A percentile compares a stretch with the other conserved stretches of the same genome.
phyloP scores from a whole-genome alignment of 2,329 filamentous ascomycete species.

The Clonostachys rhizophaga region DNA sequence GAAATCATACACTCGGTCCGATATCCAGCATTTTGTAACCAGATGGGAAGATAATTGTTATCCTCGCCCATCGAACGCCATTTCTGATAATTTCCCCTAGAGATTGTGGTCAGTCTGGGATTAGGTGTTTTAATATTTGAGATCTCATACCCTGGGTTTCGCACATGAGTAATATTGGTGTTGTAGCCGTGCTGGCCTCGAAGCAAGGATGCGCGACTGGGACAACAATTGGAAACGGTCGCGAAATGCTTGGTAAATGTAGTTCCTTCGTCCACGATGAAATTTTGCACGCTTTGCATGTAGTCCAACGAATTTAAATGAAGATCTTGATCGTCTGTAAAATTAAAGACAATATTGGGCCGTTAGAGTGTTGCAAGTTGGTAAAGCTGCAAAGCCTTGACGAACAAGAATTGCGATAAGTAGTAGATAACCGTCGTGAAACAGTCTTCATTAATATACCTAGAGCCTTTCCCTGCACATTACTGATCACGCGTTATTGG shows the following conservation, averaged over 20 bases:
- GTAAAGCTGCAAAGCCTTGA: not conserved
- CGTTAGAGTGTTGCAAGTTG: not conserved
- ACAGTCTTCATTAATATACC: no score
- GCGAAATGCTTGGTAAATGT: slow-evolving; percentile 52
- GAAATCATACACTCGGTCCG: slow-evolving; percentile 28
- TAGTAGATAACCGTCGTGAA: no score
- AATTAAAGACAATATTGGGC: slow-evolving; percentile 53
- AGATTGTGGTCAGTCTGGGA: not conserved
- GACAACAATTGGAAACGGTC: slow-evolving; percentile 22
- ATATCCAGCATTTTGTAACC: slow-evolving; percentile 44
- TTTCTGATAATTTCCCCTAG: slow-evolving; percentile 34
- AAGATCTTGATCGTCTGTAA: slow-evolving; percentile 59
- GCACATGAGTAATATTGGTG: slow-evolving; percentile 6
- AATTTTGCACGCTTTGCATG: slow-evolving; percentile 43
- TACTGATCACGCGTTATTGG: no score
- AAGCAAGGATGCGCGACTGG: slow-evolving; percentile 3
- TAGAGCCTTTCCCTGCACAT: no score
- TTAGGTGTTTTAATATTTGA: no score
- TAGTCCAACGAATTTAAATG: slow-evolving; percentile 50
- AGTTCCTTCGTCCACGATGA: slow-evolving; percentile 47
- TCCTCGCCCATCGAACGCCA: slow-evolving; percentile 44
- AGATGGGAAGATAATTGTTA: slow-evolving; percentile 40
- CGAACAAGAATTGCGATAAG: not conserved
- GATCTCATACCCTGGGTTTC: no score
- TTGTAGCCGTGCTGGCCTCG: slow-evolving; percentile 5